Evolutionary conservation across 139 green algal species (phyloP), one percentile per base, ranked within the genome.

Genomic region (Chlamydomonas applanata): DNA sequence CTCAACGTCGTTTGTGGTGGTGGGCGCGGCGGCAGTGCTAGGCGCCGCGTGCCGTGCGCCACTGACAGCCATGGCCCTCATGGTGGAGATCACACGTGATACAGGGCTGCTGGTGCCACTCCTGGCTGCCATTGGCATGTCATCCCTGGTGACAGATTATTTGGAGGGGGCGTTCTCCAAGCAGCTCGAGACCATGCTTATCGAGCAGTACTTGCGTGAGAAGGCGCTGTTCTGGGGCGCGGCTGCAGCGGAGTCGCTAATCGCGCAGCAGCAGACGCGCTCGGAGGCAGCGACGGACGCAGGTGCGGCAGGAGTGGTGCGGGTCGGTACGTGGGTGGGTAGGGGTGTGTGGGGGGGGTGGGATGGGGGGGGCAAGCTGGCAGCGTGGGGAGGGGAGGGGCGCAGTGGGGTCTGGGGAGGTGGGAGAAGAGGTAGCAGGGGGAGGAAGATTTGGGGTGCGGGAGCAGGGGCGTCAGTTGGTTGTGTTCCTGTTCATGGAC

Each of bases 11-110:
- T 76, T 86, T 14, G 78, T 86, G n/a, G 83, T 91, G n/a, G 86
- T 91, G 30, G 86, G 86, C 32, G 86, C 86, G 19, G 86, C 86
- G 3, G 86, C 86, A 9, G 82, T 89, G 54, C 79, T 91, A 63
- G 86, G 83, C 22, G 86, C 86, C 3, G 64, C 83, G 13, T 91
- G 86, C 72, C 62, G 86, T 9, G 86, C 84, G 2, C 86, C 86
- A 19, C 70, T 91, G n/a, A 91, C 86, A 1, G 85, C 85, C 3
- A 81, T 90, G 19, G 82, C 78, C 14, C 85, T 90, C 5, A 87
- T 87, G 79, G 82, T 90, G 44, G 84, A 89, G 75, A 86, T 89
- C 68, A 88, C 82, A 2, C 72, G 79, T 5, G 80, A 89, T 73
- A 85, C 78, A 1, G 80, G 80, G 24, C 77, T 90, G 54, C 77